Conservation (phyloP, 2,329 filamentous ascomycete genomes). For the Nemania sp. region DNA sequence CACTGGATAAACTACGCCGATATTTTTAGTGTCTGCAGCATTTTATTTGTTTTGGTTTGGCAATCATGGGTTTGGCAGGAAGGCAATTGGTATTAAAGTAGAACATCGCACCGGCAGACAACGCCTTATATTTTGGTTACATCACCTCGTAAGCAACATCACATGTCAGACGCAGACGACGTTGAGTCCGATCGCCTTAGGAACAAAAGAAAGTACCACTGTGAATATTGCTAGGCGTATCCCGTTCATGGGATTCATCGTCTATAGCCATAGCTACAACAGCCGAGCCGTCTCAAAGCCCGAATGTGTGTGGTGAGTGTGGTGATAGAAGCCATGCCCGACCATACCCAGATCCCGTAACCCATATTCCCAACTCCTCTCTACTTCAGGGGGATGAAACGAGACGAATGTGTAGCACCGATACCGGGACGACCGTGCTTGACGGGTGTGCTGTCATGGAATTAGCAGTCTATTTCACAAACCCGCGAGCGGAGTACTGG, state of each 20-base stretch:
- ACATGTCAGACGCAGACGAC: slow-evolving; percentile 30
- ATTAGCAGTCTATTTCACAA: slow-evolving; percentile 59
- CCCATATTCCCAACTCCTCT: slow-evolving; percentile 32
- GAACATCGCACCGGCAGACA: slow-evolving; percentile 21
- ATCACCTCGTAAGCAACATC: slow-evolving; percentile 39
- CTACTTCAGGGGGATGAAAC: slow-evolving; percentile 99
- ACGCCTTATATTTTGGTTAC: slow-evolving; percentile 34
- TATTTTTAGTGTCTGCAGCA: neutral
- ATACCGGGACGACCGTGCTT: slow-evolving; percentile 99
- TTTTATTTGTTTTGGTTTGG: neutral
- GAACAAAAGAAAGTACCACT: slow-evolving; percentile 40
- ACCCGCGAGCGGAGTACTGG: neutral
- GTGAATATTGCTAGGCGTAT: slow-evolving; percentile 35
- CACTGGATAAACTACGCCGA: too few relatives aligned
- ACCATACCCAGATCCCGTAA: slow-evolving; percentile 34
- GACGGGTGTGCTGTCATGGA: slow-evolving; percentile 86
- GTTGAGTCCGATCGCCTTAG: slow-evolving; percentile 18
- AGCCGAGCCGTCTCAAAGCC: slow-evolving; percentile 26
- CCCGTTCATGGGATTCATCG: slow-evolving; percentile 31
- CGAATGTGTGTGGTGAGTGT: too few relatives aligned
- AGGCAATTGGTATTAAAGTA: neutral
- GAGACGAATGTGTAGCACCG: slow-evolving; percentile 99
- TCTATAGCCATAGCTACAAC: slow-evolving; percentile 42
- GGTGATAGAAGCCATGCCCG: slow-evolving; percentile 32
- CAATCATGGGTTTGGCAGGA: neutral